Evolutionary conservation across 2,329 filamentous ascomycete genomes (phyloP), one percentile per base, ranked within the genome.

Genomic region (Stachybotrys elegans): DNA sequence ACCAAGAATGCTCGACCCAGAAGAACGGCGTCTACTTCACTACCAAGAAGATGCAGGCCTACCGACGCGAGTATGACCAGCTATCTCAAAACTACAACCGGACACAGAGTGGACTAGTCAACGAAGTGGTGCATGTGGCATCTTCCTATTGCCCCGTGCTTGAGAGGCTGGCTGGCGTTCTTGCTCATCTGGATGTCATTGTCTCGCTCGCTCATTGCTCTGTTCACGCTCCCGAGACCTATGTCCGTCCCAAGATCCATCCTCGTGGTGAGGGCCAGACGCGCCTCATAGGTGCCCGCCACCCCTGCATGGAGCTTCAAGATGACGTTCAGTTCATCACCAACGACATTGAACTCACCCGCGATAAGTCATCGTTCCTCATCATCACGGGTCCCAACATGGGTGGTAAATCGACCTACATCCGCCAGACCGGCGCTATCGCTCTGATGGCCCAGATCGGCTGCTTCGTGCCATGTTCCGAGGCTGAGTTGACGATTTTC

Each of bases 21-120:
- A 98, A 98, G 76, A 98, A 96, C 62, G 93, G 93, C 35, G 93
- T 97, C 44, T 98, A 93, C 70, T 98, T 98, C 66, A 97, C 93
- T 1, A 98, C 93, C 4, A 83, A 81, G 43, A 82, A 78, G 23
- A 74, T 98, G 55, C 85, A 90, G 58, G 77, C 82, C 21, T 79
- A 91, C 56, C 85, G 93, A 23, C 81, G 92, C 43, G 92, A 98
- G 57, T 90, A 95, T 53, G 92, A 98, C 59, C 91, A 97, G 64
- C 76, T 96, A 1, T 94, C 89, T 1, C 84, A 90, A 49, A 95
- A 89, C 60, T 98, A 98, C 71, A 95, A 95, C 67, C 83, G 90
- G 43, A 97, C 91, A 0, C 94, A 98, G 67, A 86, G 81, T 48
- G 90, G 91, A 38, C 75, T 98, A 4, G 93, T 97, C 20, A 83